phyloP scores from a whole-genome alignment of 2,329 filamentous ascomycete species.

The Knoxdaviesia capensis region DNA sequence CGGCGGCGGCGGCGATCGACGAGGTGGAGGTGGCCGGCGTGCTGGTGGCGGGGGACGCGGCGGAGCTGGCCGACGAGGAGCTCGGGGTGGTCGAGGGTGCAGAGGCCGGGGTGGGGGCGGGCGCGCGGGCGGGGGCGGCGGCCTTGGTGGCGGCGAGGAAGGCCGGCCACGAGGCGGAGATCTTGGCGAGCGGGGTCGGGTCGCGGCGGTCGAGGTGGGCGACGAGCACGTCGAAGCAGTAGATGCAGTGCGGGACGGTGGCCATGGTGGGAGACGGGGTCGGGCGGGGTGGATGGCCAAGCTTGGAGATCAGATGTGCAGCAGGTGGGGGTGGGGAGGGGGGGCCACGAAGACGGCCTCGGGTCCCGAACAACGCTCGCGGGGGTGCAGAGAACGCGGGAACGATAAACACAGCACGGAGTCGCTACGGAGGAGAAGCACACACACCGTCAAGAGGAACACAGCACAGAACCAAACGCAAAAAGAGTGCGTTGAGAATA shows the following conservation, averaged over 20 bases:
- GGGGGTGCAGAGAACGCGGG: too few relatives aligned
- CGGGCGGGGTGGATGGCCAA: neutral
- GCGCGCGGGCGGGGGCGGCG: conserved; percentile 4
- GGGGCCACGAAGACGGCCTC: too few relatives aligned
- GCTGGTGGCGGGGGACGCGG: conserved; percentile 14
- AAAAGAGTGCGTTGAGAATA: too few relatives aligned
- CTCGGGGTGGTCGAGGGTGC: conserved; percentile 9
- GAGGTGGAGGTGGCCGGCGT: conserved; percentile 42
- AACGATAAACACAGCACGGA: too few relatives aligned
- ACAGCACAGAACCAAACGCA: too few relatives aligned
- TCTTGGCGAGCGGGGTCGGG: conserved; percentile 42
- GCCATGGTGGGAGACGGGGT: conserved; percentile 40
- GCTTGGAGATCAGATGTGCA: neutral
- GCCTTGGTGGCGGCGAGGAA: conserved; percentile 10
- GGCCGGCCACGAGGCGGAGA: conserved; percentile 44
- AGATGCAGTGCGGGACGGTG: conserved; percentile 66
- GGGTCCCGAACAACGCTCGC: too few relatives aligned
- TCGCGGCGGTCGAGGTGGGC: conserved; percentile 54
- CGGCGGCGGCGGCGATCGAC: conserved; percentile 42
- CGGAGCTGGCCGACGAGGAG: conserved; percentile 16
- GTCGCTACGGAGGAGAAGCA: too few relatives aligned
- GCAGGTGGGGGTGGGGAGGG: neutral
- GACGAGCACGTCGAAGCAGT: conserved; percentile 75
- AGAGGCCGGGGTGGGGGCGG: conserved; percentile 10
- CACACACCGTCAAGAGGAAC: too few relatives aligned